Evolutionary conservation across 768 basidiomycete species (phyloP).

Genomic region (Leccinum pellstonianum): DNA sequence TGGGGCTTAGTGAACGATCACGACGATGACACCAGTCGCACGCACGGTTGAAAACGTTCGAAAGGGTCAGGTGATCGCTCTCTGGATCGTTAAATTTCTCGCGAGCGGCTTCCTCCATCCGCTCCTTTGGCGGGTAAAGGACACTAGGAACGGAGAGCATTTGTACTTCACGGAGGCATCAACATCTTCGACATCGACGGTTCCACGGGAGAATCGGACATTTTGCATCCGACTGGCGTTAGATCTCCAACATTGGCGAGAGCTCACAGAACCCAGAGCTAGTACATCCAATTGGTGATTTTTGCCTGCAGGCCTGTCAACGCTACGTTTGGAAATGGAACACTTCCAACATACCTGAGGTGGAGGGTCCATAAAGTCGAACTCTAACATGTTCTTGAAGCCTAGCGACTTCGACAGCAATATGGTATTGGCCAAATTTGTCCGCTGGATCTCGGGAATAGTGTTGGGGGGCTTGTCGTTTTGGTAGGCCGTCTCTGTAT

Average conservation of each 20-base stretch:
- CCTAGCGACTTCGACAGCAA: conserved; percentile 92
- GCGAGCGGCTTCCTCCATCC: conserved; percentile 94
- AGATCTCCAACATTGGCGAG: conserved; percentile 96
- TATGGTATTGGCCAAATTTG: conserved; percentile 96
- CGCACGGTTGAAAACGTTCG: conserved; percentile 95
- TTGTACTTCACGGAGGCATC: conserved; percentile 84
- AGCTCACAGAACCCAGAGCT: conserved; percentile 97
- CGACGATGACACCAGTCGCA: conserved; percentile 1
- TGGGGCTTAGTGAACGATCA: conserved; percentile 6
- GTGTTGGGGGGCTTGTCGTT: conserved; percentile 96
- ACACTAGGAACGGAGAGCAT: conserved; percentile 99
- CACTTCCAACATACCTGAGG: conserved; percentile 65
- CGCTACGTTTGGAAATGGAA: not conserved
- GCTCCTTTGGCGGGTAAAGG: conserved; percentile 95
- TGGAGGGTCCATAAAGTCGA: conserved; percentile 99
- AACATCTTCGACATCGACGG: conserved; percentile 99
- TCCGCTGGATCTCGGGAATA: conserved; percentile 98
- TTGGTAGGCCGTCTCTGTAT: conserved; percentile 94
- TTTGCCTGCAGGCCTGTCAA: conserved; percentile 60
- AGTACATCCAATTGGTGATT: conserved; percentile 99
- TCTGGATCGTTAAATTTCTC: conserved; percentile 99
- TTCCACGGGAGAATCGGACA: conserved; percentile 99
- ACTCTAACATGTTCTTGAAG: conserved; percentile 95
- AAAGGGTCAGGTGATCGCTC: conserved; percentile 91
- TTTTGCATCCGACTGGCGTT: conserved; percentile 88